A percentile compares a stretch with the other conserved stretches of the same genome.
These are phyloP conservation scores for Aureobasidium musti DNA, from an alignment of 2,329 filamentous ascomycete species.

Conservation along the genomic window DNA sequence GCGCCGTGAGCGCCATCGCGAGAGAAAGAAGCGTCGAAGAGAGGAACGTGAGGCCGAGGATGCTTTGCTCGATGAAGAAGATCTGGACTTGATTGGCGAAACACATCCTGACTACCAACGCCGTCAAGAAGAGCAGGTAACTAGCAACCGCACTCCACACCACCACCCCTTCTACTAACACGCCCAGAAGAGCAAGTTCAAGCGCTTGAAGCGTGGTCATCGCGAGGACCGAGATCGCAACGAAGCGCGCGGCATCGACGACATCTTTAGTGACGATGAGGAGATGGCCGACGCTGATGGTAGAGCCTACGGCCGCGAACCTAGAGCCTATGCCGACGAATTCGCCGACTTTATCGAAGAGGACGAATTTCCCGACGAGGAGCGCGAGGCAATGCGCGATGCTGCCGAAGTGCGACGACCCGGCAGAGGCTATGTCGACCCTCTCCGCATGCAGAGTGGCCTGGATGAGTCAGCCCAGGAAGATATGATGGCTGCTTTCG, in stretches of 20 bases:
- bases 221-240: slow-evolving; percentile 65
- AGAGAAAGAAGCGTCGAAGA: slow-evolving; percentile 73
- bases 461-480: slow-evolving; percentile 91
- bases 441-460: slow-evolving; percentile 65
- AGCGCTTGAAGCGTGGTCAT: slow-evolving; percentile 91
- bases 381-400: slow-evolving; percentile 73
- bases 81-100: slow-evolving; percentile 91
- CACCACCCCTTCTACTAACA: slow-evolving; percentile 2
- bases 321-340: slow-evolving; percentile 67
- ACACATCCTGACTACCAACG: slow-evolving; percentile 70
- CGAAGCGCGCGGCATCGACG: slow-evolving; percentile 73
- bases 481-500: slow-evolving; percentile 95
- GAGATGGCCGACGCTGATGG: slow-evolving; percentile 59
- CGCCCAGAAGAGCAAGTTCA: slow-evolving; percentile 75
- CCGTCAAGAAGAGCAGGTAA: slow-evolving; percentile 69
- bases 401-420: slow-evolving; percentile 87
- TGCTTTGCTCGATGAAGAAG: slow-evolving; percentile 85
- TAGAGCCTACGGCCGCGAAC: slow-evolving; percentile 35
- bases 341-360: slow-evolving; percentile 96
- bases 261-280: slow-evolving; percentile 96
- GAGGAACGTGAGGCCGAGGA: slow-evolving; percentile 81
- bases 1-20: slow-evolving; percentile 58
- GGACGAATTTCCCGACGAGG: slow-evolving; percentile 85
- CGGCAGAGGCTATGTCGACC: slow-evolving; percentile 66
- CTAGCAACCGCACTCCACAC: slow-evolving; percentile 34